Evolutionary conservation across 78 protist genomes (phyloP).

Genomic region (Capsaspora owczarzaki): DNA sequence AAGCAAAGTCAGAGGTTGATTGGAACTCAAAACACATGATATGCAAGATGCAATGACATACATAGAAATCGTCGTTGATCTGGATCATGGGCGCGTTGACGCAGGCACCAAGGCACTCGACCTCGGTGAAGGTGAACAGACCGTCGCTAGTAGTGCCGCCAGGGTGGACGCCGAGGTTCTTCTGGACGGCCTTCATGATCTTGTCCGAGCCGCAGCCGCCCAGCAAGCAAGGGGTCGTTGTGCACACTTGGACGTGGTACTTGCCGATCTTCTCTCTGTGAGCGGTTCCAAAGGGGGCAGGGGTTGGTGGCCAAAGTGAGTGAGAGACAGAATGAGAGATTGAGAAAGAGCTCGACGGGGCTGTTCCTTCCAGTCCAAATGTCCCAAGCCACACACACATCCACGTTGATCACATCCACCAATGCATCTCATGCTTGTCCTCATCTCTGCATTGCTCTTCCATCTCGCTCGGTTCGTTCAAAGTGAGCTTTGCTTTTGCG

Average conservation of each 20-base stretch:
- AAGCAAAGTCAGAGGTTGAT: no score
- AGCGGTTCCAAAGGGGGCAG: neutral
- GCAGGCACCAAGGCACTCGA: slow-evolving; percentile 96
- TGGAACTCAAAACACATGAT: no score
- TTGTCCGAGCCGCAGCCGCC: slow-evolving; percentile 50
- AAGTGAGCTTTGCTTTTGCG: no score
- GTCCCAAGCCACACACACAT: neutral
- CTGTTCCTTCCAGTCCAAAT: neutral
- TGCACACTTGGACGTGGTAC: slow-evolving; percentile 68
- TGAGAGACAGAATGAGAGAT: neutral
- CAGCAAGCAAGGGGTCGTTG: slow-evolving; percentile 95
- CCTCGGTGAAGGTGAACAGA: slow-evolving; percentile 81
- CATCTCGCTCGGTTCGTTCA: no score
- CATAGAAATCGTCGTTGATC: slow-evolving; percentile 69
- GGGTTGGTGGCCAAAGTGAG: neutral
- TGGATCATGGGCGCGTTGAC: slow-evolving; percentile 94
- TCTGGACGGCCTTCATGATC: slow-evolving; percentile 23
- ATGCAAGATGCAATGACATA: no score
- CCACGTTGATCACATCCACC: no score
- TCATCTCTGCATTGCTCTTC: no score
- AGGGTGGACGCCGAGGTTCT: slow-evolving; percentile 46
- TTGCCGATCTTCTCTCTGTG: slow-evolving; percentile 29
- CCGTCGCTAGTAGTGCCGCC: slow-evolving; percentile 53
- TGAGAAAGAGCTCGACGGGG: neutral
- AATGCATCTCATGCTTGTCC: no score